Evolutionary conservation across 331 rosid species (phyloP).

Genomic region (Quercus lobata): DNA sequence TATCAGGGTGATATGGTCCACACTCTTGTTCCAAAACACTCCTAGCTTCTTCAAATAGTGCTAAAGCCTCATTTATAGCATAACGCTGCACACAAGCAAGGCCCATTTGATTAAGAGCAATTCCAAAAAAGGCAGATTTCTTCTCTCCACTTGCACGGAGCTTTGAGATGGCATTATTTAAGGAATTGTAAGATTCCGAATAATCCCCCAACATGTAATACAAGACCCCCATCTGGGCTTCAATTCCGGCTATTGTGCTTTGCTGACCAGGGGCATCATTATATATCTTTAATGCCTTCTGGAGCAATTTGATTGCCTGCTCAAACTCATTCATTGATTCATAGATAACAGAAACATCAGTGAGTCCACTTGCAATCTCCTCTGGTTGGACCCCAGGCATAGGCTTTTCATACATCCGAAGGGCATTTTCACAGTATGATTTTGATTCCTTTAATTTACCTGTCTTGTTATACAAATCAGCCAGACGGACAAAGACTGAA

Average conservation of each 20-base stretch:
- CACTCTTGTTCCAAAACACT: constrained; percentile 59
- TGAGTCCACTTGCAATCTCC: constrained; percentile 78
- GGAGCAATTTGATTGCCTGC: constrained; percentile 68
- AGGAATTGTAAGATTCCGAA: constrained; percentile 59
- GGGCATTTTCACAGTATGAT: constrained; percentile 77
- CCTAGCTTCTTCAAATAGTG: constrained; percentile 79
- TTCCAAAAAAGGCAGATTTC: constrained; percentile 79
- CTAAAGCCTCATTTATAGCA: constrained; percentile 59
- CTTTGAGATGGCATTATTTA: constrained; percentile 60
- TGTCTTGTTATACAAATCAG: constrained; percentile 69
- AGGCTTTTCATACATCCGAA: constrained; percentile 82
- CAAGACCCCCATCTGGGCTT: constrained; percentile 96
- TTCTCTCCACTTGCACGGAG: constrained; percentile 79
- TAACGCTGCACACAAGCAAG: constrained; percentile 75
- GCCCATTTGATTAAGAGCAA: constrained; percentile 92
- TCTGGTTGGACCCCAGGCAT: constrained; percentile 52
- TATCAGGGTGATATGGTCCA: constrained; percentile 84
- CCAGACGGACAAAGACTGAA: constrained; percentile 71
- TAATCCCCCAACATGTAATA: constrained; percentile 66
- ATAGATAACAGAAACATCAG: constrained; percentile 75
- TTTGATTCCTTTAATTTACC: constrained; percentile 79
- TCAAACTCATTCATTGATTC: constrained; percentile 83
- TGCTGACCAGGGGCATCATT: constrained; percentile 74
- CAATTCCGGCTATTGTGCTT: constrained; percentile 80
- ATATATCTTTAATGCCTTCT: constrained; percentile 57